Base-by-base conservation (phyloP, 2,329 filamentous ascomycete species). In the Paramyrothecium roridum region DNA sequence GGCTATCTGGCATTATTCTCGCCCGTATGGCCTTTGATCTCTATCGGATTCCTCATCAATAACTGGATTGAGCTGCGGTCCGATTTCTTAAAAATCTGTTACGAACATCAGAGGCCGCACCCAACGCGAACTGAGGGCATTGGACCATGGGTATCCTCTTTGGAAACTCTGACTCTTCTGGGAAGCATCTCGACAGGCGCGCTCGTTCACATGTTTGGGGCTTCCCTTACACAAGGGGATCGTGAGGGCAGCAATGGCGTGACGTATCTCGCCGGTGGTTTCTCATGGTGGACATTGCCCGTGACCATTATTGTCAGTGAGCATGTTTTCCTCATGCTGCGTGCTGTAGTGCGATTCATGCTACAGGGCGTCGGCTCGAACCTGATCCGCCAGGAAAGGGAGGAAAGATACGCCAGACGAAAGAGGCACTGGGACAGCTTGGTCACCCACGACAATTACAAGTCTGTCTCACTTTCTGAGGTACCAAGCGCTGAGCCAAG, bases 11-110 rank as follows among this genome's bases (percentile, higher is more conserved):
- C 85, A 0, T 75, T 91, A 4, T 92, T 91, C 69, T 87, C 85
- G 1, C 85, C 89, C 1, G 85, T 90, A 30, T 92, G 89, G 89
- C 88, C 89, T 0, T 75, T 91, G 1, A 88, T 89, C 1, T 83
- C 86, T 0, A 75, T 90, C 21, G 88, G 86, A 0, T 92, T 91
- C 68, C 74, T 91, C 16, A 71, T 90, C 66, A 91, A 91, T 70
- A 88, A 91, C 72, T 90, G 88, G 87, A 75, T 92, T 54, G 89
- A 92, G 69, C 78, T 92, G 11, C 86, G 89, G 11, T 87, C 88
- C 3, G 89, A 92, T 63, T 89, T 90, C 48, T 82, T 89, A 71
- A 92, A 91, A 65, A 88, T 92, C 54, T 89, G 86, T 59, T 77
- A 86, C 22, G 87, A 91, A 65, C 88, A 88, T 74, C 86, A 87